Evolutionary conservation across 2,329 filamentous ascomycete genomes (phyloP), one percentile per base, ranked within the genome.

Genomic region (Triangularia verruculosa): DNA sequence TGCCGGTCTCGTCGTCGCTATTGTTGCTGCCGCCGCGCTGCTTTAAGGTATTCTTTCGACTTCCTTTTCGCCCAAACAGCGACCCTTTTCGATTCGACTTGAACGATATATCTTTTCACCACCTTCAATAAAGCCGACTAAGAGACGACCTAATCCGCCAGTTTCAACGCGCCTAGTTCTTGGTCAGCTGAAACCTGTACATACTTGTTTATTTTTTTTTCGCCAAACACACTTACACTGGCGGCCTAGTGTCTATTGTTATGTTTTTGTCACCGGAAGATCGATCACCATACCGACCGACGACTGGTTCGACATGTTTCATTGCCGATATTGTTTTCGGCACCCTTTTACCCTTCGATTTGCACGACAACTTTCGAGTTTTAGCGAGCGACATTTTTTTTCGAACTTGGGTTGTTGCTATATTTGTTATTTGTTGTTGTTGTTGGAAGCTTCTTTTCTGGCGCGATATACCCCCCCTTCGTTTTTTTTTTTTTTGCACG

Each of bases 1-100:
- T 43, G 83, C 78, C 7, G 83, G 84, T 54, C 77, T 87, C 22
- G 75, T 86, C 52, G 78, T 86, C 54, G 84, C 84, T 60, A 78
- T 87, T 53, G 76, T 85, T 30, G 84, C 82, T 24, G 80, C 83
- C 25, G 78, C 79, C 15, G 82, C 78, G 69, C 74, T 84, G 66
- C 79, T 80, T 67, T 84, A 55, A 65, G 4, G 51, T n/a, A 11
- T 3, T n/a, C 13, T 24, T 53, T 53, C 51, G 51, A 53, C 1
- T 11, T 53, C 25, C 51, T 53, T 24, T 13, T 53, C 24, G 51
- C 51, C 13, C 15, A n/a, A n/a, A 24, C 24, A 27, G 51, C 51
- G 20, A 24, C 51, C 22, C 24, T 53, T 53, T 53, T 15, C 51
- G 22, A 27, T 53, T 25, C 51, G 20, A 53, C n/a, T 43, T 43